A percentile compares a stretch with the other conserved stretches of the same genome.
phyloP scores from a whole-genome alignment of 192 early-diverging fungal species.

The Backusella macrospora region DNA sequence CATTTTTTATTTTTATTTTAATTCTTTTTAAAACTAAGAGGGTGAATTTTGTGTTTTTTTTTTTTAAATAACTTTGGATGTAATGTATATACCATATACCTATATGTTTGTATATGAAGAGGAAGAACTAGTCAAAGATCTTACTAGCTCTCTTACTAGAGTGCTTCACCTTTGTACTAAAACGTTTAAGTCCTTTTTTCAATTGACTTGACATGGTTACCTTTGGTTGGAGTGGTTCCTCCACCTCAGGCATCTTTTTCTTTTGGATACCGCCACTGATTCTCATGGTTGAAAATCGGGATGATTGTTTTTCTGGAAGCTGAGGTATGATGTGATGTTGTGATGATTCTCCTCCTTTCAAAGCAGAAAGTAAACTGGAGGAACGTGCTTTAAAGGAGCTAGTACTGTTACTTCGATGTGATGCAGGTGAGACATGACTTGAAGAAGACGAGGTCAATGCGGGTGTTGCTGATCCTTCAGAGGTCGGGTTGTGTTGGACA shows the following conservation, averaged over 20 bases:
- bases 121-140: neutral
- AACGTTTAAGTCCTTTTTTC: neutral
- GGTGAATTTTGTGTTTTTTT: too few relatives aligned
- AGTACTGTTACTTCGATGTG: neutral
- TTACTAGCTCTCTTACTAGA: neutral
- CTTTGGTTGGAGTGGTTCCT: neutral
- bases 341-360: neutral
- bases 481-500: neutral
- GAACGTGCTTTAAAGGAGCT: neutral
- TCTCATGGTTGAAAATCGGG: neutral
- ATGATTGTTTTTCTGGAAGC: neutral
- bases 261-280: neutral
- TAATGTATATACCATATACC: too few relatives aligned
- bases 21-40: too few relatives aligned
- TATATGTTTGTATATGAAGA: neutral
- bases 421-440: neutral
- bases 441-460: conserved; percentile 1
- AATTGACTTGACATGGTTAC: neutral
- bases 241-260: neutral
- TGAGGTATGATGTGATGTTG: neutral
- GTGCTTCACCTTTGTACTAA: neutral
- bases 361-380: neutral
- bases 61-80: too few relatives aligned
- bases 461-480: conserved; percentile 13
- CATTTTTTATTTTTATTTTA: too few relatives aligned